Percentiles rank a stretch among this genome's conserved stretches.
Conservation (phyloP, 2,329 filamentous ascomycete genomes). For the Aspergillus sp. region DNA sequence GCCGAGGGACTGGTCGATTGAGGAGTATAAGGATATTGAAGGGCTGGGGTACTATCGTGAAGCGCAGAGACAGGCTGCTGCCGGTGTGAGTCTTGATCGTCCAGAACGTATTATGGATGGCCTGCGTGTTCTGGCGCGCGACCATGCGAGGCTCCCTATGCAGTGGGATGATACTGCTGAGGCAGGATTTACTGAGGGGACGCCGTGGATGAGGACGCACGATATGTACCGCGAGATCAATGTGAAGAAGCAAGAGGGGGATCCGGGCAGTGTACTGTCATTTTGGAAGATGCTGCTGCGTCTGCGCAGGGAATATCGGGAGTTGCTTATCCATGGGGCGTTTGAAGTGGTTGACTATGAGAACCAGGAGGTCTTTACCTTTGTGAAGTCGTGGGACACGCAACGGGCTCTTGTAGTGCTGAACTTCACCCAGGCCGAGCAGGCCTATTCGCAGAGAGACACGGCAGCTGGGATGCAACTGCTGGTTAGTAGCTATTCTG, state of each 20-base stretch:
- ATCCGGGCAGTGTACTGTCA: slow-evolving; percentile 50
- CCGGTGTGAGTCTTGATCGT: neutral
- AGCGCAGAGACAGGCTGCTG: slow-evolving; percentile 36
- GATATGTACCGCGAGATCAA: slow-evolving; percentile 44
- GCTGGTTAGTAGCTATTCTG: too few relatives aligned
- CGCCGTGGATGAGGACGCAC: slow-evolving; percentile 59
- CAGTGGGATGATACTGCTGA: slow-evolving; percentile 58
- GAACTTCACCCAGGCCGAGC: too few relatives aligned
- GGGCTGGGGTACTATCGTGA: slow-evolving; percentile 49
- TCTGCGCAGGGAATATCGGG: slow-evolving; percentile 37
- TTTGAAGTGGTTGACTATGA: too few relatives aligned
- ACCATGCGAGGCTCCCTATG: slow-evolving; percentile 67
- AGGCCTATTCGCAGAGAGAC: too few relatives aligned
- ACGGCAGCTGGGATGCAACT: too few relatives aligned
- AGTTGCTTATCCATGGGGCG: too few relatives aligned
- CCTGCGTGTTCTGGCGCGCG: slow-evolving; percentile 56
- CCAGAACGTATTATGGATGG: slow-evolving; percentile 16
- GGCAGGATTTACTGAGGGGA: slow-evolving; percentile 61
- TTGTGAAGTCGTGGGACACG: too few relatives aligned
- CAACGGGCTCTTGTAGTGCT: too few relatives aligned
- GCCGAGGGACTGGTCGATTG: slow-evolving; percentile 50
- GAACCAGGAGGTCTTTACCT: too few relatives aligned
- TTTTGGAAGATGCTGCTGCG: slow-evolving; percentile 60
- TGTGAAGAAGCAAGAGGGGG: slow-evolving; percentile 53
- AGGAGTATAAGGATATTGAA: slow-evolving; percentile 46